A percentile compares a stretch with the other conserved stretches of the same genome.
phyloP scores from a whole-genome alignment of 1,284 basidiomycete genomes.

The Gymnopus androsaceus region DNA sequence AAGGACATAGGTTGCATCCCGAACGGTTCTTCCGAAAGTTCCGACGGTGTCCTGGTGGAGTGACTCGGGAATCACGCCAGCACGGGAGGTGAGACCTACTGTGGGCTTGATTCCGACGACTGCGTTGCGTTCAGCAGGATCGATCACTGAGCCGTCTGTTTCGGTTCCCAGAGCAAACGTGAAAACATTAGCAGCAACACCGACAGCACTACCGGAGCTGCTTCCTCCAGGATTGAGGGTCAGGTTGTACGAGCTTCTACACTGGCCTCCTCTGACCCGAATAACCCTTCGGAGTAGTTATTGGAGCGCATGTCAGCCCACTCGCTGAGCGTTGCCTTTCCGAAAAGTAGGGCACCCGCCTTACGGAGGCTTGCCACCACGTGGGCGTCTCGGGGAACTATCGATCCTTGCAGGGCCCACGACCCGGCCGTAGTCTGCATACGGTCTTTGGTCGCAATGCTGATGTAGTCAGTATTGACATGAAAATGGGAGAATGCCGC shows the following conservation, averaged over 20 bases:
- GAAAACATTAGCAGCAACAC: constrained; percentile 50
- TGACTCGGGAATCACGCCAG: constrained; percentile 53
- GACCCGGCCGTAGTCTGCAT: constrained; percentile 9
- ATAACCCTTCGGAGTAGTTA: constrained; percentile 38
- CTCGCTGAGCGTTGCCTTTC: constrained; percentile 51
- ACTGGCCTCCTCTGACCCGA: constrained; percentile 55
- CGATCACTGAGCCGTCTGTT: constrained; percentile 52
- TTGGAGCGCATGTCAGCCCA: constrained; percentile 53
- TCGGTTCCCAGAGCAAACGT: constrained; percentile 53
- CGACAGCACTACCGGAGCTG: constrained; percentile 53
- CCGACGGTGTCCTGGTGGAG: constrained; percentile 53
- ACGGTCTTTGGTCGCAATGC: constrained; percentile 1
- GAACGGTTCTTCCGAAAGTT: constrained; percentile 47
- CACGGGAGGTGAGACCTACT: constrained; percentile 50
- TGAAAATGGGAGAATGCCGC: too few species aligned
- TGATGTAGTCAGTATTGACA: too few species aligned
- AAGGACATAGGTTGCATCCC: constrained; percentile 47
- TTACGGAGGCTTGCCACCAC: constrained; percentile 28
- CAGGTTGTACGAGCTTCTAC: constrained; percentile 50
- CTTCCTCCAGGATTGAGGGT: constrained; percentile 52
- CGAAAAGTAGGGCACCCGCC: constrained; percentile 57
- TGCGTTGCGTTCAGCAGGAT: constrained; percentile 42
- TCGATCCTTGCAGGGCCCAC: constrained; percentile 1
- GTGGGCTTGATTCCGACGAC: constrained; percentile 56
- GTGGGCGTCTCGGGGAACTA: constrained; percentile 2